Base-by-base conservation (phyloP, 1,139 yeast species). In the Pichia sorboxylosa region DNA sequence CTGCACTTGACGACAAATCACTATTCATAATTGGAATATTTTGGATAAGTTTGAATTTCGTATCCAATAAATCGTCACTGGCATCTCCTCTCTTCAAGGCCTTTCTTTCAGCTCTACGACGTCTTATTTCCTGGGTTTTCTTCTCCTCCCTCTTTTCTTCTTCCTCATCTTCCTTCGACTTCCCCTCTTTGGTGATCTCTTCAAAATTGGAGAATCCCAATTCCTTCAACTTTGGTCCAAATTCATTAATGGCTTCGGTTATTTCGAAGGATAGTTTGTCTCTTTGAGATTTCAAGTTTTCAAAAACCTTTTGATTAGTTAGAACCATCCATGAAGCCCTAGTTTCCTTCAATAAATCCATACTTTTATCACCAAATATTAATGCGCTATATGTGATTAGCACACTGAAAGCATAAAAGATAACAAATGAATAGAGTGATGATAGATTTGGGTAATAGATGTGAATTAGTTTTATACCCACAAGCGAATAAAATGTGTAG, bases 341-440 rank as follows among this genome's bases (percentile, higher is more conserved):
- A 40, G 87, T 59, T 5, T 93, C 76, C 51, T 85, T 84, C 55
- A 80, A 71, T 32, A 83, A 64, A 52, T 90, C 97, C 71, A 83
- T 66, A 15, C 98, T 97, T 43, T 79, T 82, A 51, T 90, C 98
- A 32, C 98, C 97, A 34, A 85, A 75, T 17, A 82, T 65, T 43
- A 90, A 64, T 0, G 97, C 94, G 16, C 94, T 75, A 52, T 83
- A 87, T 1, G 96, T 82, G 18, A 87, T 73, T 25, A 69, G 52
- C 1, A 80, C 84, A 37, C 90, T 72, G 31, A 70, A 56, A 27
- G 69, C 44, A 50, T 75, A 72, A 32, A 73, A 61, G 4, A 57
- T 49, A 15, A 63, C 28, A 61, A 76, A 74, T 19, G 71, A 58
- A 38, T 56, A 37, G 16, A 48, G 5, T 11, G 36, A 33, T 2